These are phyloP conservation scores for Monosporascus sp. DNA, from an alignment of 2,329 filamentous ascomycete genomes.

Conservation along the genomic window DNA sequence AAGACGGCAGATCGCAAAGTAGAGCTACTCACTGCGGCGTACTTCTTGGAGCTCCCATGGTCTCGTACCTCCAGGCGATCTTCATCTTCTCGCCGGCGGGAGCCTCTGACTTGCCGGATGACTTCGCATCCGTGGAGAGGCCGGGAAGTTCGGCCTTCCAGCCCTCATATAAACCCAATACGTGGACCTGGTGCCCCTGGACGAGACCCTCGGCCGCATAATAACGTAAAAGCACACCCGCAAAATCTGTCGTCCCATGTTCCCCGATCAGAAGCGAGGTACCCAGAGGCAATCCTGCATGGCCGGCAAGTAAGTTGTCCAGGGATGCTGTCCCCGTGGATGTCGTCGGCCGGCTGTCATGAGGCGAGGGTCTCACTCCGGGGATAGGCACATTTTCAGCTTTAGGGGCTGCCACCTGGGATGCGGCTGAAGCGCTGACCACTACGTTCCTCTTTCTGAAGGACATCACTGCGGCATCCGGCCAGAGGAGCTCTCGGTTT, in stretches of 20 bases:
- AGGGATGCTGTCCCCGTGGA: conserved; percentile 87
- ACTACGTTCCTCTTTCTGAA: conserved; percentile 55
- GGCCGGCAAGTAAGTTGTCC: conserved; percentile 79
- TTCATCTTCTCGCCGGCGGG: conserved; percentile 77
- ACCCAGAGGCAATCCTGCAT: conserved; percentile 78
- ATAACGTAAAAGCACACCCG: conserved; percentile 76
- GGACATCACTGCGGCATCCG: conserved; percentile 39
- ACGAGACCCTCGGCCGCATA: conserved; percentile 91
- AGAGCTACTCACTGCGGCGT: conserved; percentile 14
- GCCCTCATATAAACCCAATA: conserved; percentile 71
- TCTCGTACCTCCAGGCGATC: conserved; percentile 97
- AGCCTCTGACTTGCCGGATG: conserved; percentile 34
- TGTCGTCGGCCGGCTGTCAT: conserved; percentile 82
- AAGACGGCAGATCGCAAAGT: neutral
- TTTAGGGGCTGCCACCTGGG: conserved; percentile 26
- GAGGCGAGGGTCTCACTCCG: conserved; percentile 73
- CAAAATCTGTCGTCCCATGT: conserved; percentile 89
- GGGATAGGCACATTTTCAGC: conserved; percentile 35
- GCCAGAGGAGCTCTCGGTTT: neutral
- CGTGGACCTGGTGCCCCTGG: conserved; percentile 84
- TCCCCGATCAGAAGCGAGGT: conserved; percentile 80
- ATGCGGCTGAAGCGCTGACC: conserved; percentile 34
- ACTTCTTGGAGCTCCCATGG: conserved; percentile 66
- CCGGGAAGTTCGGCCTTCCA: conserved; percentile 86
- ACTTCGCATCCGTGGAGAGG: conserved; percentile 43